Evolutionary conservation across 495 filamentous ascomycete species (phyloP).

Genomic region (Penicillium daleae): DNA sequence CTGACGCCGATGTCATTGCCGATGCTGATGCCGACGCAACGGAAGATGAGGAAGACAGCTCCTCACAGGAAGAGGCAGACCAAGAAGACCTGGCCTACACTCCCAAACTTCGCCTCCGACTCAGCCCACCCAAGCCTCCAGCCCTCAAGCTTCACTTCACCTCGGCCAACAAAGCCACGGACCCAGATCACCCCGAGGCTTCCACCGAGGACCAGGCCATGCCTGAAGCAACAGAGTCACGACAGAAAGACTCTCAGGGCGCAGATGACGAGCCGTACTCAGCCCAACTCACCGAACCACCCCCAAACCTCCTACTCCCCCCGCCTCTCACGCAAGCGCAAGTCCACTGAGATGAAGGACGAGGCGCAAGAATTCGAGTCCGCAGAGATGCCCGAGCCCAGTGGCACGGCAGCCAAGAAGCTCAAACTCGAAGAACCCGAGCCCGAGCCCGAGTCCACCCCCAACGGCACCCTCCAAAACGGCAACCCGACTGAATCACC

Average conservation of each 20-base stretch:
- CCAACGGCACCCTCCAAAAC: constrained; percentile 27
- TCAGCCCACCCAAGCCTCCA: constrained; percentile 6
- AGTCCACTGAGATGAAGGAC: constrained; percentile 34
- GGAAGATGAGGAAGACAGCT: constrained; percentile 14
- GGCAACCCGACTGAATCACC: constrained; percentile 24
- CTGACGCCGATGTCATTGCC: constrained; percentile 19
- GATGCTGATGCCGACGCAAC: constrained; percentile 4
- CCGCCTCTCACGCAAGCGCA: constrained; percentile 36
- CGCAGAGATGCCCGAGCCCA: constrained; percentile 15
- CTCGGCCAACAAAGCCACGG: not conserved
- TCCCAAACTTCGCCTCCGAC: constrained; percentile 11
- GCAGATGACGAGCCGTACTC: not conserved
- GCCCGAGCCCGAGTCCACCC: constrained; percentile 25
- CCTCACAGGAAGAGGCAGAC: not conserved
- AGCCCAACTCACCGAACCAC: not conserved
- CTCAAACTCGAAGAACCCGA: constrained; percentile 38
- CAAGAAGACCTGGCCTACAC: constrained; percentile 10
- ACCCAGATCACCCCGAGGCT: not conserved
- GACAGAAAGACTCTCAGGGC: not conserved
- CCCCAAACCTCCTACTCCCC: constrained; percentile 16
- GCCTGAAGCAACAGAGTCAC: not conserved
- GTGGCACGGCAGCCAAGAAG: constrained; percentile 31
- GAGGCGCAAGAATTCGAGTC: constrained; percentile 19
- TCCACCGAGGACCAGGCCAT: not conserved
- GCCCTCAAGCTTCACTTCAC: not conserved